These are phyloP conservation scores for Trametopsis cervina DNA, from an alignment of 768 basidiomycete genomes.

Conservation along the genomic window DNA sequence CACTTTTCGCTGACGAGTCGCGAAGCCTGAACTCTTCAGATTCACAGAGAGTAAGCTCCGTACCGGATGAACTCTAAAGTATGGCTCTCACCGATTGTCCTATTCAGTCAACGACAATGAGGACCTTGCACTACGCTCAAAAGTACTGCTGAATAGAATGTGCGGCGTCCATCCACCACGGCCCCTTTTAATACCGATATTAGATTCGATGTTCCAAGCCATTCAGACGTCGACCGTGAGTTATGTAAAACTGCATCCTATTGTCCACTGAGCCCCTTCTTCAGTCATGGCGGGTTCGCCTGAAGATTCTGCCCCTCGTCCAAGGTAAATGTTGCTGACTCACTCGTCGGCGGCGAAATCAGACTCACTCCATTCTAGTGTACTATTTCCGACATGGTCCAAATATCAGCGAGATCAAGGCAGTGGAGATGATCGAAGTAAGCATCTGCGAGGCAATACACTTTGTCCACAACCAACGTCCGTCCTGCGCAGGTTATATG, in stretches of 20 bases:
- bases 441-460: too few relatives aligned
- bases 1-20: conserved; percentile 2
- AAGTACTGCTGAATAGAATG: conserved; percentile 71
- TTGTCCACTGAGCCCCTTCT: conserved; percentile 1
- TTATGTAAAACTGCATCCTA: conserved; percentile 7
- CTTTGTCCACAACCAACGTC: too few relatives aligned
- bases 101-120: conserved; percentile 62
- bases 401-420: conserved; percentile 67
- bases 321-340: conserved; percentile 43
- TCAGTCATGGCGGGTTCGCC: conserved; percentile 82
- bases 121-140: conserved; percentile 59
- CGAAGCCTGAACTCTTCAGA: conserved; percentile 65
- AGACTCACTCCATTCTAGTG: conserved; percentile 36
- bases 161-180: conserved; percentile 79
- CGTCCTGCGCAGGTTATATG: conserved; percentile 52
- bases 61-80: neutral
- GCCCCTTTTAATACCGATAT: conserved; percentile 56
- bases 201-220: conserved; percentile 68
- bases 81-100: neutral
- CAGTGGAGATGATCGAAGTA: conserved; percentile 78
- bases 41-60: conserved; percentile 56
- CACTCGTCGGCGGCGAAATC: neutral
- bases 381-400: conserved; percentile 87
- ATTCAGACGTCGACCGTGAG: conserved; percentile 71
- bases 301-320: conserved; percentile 80